These are phyloP conservation scores for Colletotrichum eleusines DNA, from an alignment of 2,329 filamentous ascomycete genomes.

Conservation along the genomic window DNA sequence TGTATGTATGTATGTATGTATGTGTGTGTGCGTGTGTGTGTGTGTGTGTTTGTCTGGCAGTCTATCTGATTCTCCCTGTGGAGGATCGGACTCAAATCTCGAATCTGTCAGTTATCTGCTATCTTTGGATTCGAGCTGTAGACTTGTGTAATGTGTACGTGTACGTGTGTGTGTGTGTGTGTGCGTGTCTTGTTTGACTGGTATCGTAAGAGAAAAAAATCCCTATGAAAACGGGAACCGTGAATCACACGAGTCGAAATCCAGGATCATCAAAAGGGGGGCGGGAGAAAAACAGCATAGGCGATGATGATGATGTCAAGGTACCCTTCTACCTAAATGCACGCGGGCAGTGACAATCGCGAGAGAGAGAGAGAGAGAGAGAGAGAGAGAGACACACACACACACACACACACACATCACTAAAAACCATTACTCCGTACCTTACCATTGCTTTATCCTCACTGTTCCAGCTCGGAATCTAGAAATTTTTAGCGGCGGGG, in stretches of 20 bases:
- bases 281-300: not conserved
- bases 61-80: not conserved
- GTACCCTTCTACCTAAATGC: slow-evolving; percentile 21
- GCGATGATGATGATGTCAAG: slow-evolving; percentile 29
- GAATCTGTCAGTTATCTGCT: not conserved
- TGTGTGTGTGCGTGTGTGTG: no score
- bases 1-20: no score
- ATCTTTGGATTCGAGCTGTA: not conserved
- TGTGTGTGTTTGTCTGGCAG: no score
- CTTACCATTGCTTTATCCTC: not conserved
- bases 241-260: slow-evolving; percentile 13
- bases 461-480: slow-evolving; percentile 22
- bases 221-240: slow-evolving; percentile 9
- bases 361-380: not conserved
- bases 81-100: not conserved
- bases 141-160: no score
- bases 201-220: slow-evolving; percentile 8
- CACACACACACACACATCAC: not conserved
- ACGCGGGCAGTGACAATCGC: slow-evolving; percentile 3
- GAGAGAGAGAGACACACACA: not conserved
- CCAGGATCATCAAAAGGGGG: slow-evolving; percentile 1
- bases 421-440: not conserved
- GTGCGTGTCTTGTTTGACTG: not conserved
- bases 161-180: not conserved
- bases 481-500: slow-evolving; percentile 22